A percentile compares a stretch with the other conserved stretches of the same genome.
These are phyloP conservation scores for Guadua angustifolia DNA, from an alignment of 176 grass and related monocot species.

Conservation along the genomic window DNA sequence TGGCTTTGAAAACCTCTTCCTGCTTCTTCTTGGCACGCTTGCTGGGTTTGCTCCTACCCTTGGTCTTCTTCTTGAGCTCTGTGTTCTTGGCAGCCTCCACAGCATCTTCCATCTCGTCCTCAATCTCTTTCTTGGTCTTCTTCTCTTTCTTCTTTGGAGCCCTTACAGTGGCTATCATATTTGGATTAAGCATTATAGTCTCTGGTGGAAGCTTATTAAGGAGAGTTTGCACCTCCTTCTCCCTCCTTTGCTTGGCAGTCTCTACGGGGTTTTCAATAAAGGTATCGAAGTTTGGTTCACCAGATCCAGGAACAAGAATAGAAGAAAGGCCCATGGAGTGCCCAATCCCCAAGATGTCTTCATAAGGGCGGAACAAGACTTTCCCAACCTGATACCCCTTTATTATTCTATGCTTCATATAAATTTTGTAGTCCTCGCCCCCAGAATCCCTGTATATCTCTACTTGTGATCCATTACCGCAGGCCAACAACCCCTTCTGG, in stretches of 20 bases:
- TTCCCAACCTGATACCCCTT: slow-evolving; percentile 84
- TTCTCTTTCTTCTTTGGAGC: slow-evolving; percentile 64
- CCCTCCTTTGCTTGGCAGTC: slow-evolving; percentile 81
- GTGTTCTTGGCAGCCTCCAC: slow-evolving; percentile 60
- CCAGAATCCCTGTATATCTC: slow-evolving; percentile 79
- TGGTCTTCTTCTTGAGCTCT: slow-evolving; percentile 85
- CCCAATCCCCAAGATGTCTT: slow-evolving; percentile 84
- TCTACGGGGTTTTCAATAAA: slow-evolving; percentile 83
- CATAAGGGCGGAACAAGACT: slow-evolving; percentile 73
- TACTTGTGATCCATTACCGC: slow-evolving; percentile 69
- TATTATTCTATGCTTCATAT: slow-evolving; percentile 75
- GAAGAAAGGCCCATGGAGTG: slow-evolving; percentile 85
- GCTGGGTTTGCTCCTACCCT: slow-evolving; percentile 92
- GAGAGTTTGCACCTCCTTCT: slow-evolving; percentile 82
- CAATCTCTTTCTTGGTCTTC: slow-evolving; percentile 58
- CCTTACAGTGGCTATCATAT: slow-evolving; percentile 68
- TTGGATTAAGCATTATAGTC: slow-evolving; percentile 84
- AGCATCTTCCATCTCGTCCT: slow-evolving; percentile 66
- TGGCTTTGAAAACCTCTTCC: slow-evolving; percentile 75
- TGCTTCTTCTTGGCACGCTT: slow-evolving; percentile 71
- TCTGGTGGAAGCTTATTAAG: slow-evolving; percentile 83
- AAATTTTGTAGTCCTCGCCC: slow-evolving; percentile 59
- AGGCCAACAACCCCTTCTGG: slow-evolving; percentile 72
- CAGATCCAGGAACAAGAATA: slow-evolving; percentile 85
- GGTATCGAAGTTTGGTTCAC: slow-evolving; percentile 86